These are phyloP conservation scores for Waltergamsia citrina DNA, from an alignment of 2,329 filamentous ascomycete species.

Conservation along the genomic window DNA sequence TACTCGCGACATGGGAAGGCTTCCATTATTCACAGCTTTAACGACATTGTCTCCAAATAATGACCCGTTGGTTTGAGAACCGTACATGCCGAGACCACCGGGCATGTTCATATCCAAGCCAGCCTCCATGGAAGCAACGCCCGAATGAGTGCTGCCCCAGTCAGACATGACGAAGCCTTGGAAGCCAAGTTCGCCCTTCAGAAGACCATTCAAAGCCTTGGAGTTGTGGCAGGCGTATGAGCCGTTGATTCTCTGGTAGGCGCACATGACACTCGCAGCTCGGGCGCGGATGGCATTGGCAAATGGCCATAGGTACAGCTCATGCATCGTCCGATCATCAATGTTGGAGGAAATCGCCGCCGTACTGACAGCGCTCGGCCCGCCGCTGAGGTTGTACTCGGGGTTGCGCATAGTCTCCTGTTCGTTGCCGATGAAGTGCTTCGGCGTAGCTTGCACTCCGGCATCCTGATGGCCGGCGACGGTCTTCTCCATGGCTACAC, in stretches of 20 bases:
- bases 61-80: conserved; percentile 19
- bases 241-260: conserved; percentile 34
- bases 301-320: conserved; percentile 23
- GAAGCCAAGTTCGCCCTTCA: conserved; percentile 41
- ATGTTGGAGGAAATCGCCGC: conserved; percentile 33
- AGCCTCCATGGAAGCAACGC: conserved; percentile 29
- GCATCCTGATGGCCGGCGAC: conserved; percentile 22
- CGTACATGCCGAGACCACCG: conserved; percentile 24
- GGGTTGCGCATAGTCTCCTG: conserved; percentile 23
- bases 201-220: conserved; percentile 34
- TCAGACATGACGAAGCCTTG: conserved; percentile 34
- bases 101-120: conserved; percentile 45
- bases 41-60: conserved; percentile 37
- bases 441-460: conserved; percentile 26
- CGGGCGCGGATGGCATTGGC: conserved; percentile 20
- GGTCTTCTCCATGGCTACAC: conserved; percentile 32
- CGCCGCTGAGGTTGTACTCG: conserved; percentile 13
- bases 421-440: conserved; percentile 28
- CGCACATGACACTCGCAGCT: conserved; percentile 30
- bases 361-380: conserved; percentile 11
- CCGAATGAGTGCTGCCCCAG: conserved; percentile 30
- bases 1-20: conserved; percentile 25
- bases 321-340: conserved; percentile 49
- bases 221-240: conserved; percentile 40
- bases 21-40: conserved; percentile 36